Base-by-base conservation (phyloP, 1,284 basidiomycete genomes). In the Ganoderma leucocontextum region DNA sequence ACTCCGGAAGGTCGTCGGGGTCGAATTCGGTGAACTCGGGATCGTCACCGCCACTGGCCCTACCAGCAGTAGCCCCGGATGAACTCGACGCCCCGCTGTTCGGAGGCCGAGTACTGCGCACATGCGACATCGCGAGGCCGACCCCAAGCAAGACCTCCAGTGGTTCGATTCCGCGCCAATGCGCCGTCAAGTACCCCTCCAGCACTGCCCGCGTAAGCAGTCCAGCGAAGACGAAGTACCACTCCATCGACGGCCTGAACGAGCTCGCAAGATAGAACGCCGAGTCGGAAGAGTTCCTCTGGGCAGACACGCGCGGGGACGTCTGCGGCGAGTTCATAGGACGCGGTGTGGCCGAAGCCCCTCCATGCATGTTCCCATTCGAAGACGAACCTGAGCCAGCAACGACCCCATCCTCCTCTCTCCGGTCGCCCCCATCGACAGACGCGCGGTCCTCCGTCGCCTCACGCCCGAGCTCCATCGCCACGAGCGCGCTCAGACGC, bases 131-230 rank as follows among this genome's bases (percentile, higher is more conserved):
- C 0, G 91, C 90, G 17, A 92, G 80, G 0, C 94, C 94, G 38
- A 95, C 85, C 1, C 89, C 88, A 53, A 95, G 81, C 49, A 95
- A 78, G 69, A 91, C 87, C 74, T 93, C 90, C n/a, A 90, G 85
- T 4, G 89, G 88, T 58, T 89, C 85, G 1, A 86, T 82, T 0
- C 93, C 91, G 42, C 85, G 86, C 94, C 94, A 95, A 0, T 91
- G 90, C 13, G 88, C 89, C 6, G 89, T 89, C 57, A 95, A 82
- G 76, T 95, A 95, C 0, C 94, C 94, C 75, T 95, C 93, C 62
- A 95, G 80, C 35, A 89, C 91, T 0, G 93, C 92, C 33, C 93
- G 87, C 4, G 93, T 94, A 33, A 95, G 82, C 33, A 95, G 80
- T 1, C 91, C 90, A 0, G 87, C 88, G 10, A 95, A 83, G 9